Evolutionary conservation across 73 alveolate genomes (phyloP).

Genomic region (Paramecium caudatum): DNA sequence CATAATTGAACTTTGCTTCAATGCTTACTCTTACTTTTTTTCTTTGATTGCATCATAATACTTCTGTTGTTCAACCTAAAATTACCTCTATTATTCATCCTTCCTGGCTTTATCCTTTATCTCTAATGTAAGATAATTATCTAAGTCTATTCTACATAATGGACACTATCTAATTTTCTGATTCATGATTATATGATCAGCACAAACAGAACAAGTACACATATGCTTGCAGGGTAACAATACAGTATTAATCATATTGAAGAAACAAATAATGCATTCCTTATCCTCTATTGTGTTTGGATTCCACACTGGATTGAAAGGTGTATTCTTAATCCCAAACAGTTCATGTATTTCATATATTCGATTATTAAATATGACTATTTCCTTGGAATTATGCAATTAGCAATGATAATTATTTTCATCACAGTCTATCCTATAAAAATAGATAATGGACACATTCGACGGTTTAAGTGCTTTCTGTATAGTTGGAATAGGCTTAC

Average conservation of each 20-base stretch:
- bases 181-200: constrained; percentile 68
- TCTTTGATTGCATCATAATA: not conserved
- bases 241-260: constrained; percentile 83
- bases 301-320: constrained; percentile 47
- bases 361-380: not conserved
- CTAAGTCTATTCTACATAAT: constrained; percentile 31
- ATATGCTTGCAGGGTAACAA: constrained; percentile 89
- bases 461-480: not conserved
- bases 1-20: constrained; percentile 3
- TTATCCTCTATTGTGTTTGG: constrained; percentile 64
- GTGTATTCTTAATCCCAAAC: constrained; percentile 37
- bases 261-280: constrained; percentile 90
- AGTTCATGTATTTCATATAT: constrained; percentile 40
- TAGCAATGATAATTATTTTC: not conserved
- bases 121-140: constrained; percentile 28
- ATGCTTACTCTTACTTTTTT: not conserved
- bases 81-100: not conserved
- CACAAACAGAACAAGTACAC: constrained; percentile 87
- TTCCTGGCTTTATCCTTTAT: constrained; percentile 5
- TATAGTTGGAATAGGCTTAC: constrained; percentile 20
- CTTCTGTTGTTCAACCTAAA: not conserved
- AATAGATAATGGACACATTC: not conserved
- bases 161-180: constrained; percentile 4
- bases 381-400: constrained; percentile 3
- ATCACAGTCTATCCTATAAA: constrained; percentile 40